Evolutionary conservation across 2,329 filamentous ascomycete species (phyloP).

Genomic region (Fusarium dlaminii): DNA sequence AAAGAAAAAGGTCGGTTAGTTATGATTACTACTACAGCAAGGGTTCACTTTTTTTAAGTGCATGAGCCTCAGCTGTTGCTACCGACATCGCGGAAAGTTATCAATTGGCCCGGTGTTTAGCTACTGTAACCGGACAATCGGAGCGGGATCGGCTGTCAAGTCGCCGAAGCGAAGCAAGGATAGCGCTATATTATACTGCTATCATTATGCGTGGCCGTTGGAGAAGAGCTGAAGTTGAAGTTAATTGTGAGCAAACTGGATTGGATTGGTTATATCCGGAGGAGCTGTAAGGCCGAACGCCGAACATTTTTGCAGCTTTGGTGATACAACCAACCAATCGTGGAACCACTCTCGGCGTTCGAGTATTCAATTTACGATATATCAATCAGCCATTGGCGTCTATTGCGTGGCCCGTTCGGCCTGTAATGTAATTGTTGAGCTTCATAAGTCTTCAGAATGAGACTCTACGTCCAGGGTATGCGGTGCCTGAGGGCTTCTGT

Average conservation of each 20-base stretch:
- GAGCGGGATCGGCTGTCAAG: slow-evolving; percentile 19
- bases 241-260: neutral
- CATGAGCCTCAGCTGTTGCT: slow-evolving; percentile 22
- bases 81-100: slow-evolving; percentile 4
- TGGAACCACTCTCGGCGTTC: slow-evolving; percentile 4
- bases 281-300: slow-evolving; percentile 31
- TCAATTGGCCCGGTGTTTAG: slow-evolving; percentile 22
- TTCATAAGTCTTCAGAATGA: slow-evolving; percentile 34
- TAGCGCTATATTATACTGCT: slow-evolving; percentile 10
- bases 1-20: slow-evolving; percentile 2
- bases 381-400: slow-evolving; percentile 18
- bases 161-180: slow-evolving; percentile 19
- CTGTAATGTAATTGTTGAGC: slow-evolving; percentile 35
- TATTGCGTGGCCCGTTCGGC: slow-evolving; percentile 3
- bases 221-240: slow-evolving; percentile 13
- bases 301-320: slow-evolving; percentile 21
- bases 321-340: slow-evolving; percentile 5
- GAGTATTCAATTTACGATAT: neutral
- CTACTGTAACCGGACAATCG: slow-evolving; percentile 22
- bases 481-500: slow-evolving; percentile 43
- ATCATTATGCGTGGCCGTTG: neutral
- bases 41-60: slow-evolving; percentile 16
- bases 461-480: slow-evolving; percentile 38
- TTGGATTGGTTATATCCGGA: slow-evolving; percentile 21
- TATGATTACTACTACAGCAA: slow-evolving; percentile 21